Percentiles rank a stretch among this genome's conserved stretches.
Evolutionary conservation across 805 yeast species (phyloP).

Genomic region (Wickerhamomyces alni): DNA sequence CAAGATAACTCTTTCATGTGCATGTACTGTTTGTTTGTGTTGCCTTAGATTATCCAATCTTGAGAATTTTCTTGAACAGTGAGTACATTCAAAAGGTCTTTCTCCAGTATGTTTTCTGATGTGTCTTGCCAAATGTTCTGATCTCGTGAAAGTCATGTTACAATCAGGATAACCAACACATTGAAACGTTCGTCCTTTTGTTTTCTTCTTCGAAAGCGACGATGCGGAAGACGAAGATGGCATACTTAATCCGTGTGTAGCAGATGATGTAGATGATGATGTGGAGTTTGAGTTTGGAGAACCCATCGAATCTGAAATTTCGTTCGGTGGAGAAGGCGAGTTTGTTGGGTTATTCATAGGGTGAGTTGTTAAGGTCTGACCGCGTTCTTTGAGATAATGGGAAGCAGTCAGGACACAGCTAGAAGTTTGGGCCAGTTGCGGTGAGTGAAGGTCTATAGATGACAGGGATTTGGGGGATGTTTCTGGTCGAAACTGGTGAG

Average conservation of each 20-base stretch:
- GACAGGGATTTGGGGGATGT: too few species aligned
- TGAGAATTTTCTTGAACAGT: constrained; percentile 72
- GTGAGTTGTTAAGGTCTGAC: too few species aligned
- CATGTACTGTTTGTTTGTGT: constrained; percentile 83
- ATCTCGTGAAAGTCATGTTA: constrained; percentile 80
- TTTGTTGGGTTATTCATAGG: too few species aligned
- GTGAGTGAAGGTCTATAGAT: too few species aligned
- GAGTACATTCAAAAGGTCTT: constrained; percentile 83
- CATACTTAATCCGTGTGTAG: not conserved
- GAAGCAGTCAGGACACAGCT: too few species aligned
- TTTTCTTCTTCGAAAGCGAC: constrained; percentile 28
- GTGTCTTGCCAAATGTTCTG: constrained; percentile 90
- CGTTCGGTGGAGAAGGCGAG: too few species aligned
- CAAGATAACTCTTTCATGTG: constrained; percentile 21
- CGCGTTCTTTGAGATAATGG: too few species aligned
- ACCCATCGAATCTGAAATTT: too few species aligned
- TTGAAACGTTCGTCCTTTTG: constrained; percentile 66
- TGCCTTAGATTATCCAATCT: constrained; percentile 86
- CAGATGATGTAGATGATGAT: not conserved
- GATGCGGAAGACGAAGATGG: not conserved
- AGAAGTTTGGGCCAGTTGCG: too few species aligned
- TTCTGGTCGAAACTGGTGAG: too few species aligned
- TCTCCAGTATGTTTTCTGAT: constrained; percentile 93
- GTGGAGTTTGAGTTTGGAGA: too few species aligned
- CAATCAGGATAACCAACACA: constrained; percentile 87